These are phyloP conservation scores for Samsoniella hepiali DNA, from an alignment of 2,329 filamentous ascomycete genomes.

Conservation along the genomic window DNA sequence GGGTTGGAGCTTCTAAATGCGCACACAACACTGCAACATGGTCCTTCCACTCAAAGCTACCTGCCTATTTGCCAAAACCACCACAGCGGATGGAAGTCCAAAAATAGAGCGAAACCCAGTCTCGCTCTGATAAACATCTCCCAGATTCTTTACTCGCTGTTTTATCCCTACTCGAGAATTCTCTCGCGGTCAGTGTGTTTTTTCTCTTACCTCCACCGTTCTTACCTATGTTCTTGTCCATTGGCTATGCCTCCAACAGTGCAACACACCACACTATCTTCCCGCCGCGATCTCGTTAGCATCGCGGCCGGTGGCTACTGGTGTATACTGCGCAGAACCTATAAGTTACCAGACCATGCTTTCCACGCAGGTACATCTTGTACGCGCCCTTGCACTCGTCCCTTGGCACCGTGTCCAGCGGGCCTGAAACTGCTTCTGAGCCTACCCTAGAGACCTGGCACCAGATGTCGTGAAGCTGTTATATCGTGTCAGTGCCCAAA, in stretches of 20 bases:
- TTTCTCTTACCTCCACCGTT: neutral
- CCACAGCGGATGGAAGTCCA: too few species aligned
- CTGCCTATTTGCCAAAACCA: too few species aligned
- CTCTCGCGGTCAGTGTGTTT: neutral
- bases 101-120: too few species aligned
- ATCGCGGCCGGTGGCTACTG: neutral
- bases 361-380: neutral
- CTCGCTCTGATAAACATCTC: too few species aligned
- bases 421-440: neutral
- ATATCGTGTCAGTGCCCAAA: slow-evolving; percentile 5
- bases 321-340: neutral
- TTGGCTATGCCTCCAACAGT: neutral
- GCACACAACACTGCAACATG: too few species aligned
- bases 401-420: neutral
- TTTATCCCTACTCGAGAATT: too few species aligned
- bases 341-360: slow-evolving; percentile 6
- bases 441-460: neutral
- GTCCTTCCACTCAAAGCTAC: too few species aligned
- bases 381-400: neutral
- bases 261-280: neutral
- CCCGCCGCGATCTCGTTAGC: neutral
- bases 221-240: too few species aligned
- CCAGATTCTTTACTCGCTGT: too few species aligned
- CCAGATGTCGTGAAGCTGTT: neutral
- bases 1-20: too few species aligned